These are phyloP conservation scores for Entomortierella parvispora DNA, from an alignment of 192 early-diverging fungal genomes.

Conservation along the genomic window DNA sequence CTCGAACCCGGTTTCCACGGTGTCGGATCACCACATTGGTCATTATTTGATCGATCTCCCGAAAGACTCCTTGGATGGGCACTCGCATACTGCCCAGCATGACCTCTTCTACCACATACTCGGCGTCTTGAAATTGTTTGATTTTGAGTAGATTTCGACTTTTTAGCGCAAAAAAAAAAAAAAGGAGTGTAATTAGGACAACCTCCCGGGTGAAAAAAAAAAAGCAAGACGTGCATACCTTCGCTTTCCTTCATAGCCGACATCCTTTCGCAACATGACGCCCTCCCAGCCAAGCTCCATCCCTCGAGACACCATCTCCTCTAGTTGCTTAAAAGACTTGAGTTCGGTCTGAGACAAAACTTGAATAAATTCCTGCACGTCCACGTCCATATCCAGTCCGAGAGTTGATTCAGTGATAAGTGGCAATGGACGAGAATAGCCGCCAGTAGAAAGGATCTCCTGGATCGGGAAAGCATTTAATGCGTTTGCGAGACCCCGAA, in stretches of 20 bases:
- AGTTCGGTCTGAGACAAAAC: constrained; percentile 39
- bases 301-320: constrained; percentile 25
- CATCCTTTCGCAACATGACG: constrained; percentile 58
- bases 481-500: constrained; percentile 16
- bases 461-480: not conserved
- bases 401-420: no score
- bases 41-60: constrained; percentile 43
- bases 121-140: constrained; percentile 64
- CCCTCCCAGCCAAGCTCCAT: constrained; percentile 64
- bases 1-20: constrained; percentile 59
- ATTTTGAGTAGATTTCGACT: constrained; percentile 62
- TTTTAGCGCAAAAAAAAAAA: not conserved
- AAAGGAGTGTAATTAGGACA: not conserved
- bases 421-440: not conserved
- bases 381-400: no score
- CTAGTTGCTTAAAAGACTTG: constrained; percentile 41
- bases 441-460: not conserved
- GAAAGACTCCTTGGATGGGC: constrained; percentile 44
- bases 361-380: constrained; percentile 4
- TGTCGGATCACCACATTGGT: constrained; percentile 58
- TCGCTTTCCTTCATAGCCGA: constrained; percentile 62
- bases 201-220: not conserved
- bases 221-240: constrained; percentile 45
- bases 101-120: constrained; percentile 56
- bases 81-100: constrained; percentile 57